Evolutionary conservation across 306 rosid genomes (phyloP).

Genomic region (Alnus rubra): DNA sequence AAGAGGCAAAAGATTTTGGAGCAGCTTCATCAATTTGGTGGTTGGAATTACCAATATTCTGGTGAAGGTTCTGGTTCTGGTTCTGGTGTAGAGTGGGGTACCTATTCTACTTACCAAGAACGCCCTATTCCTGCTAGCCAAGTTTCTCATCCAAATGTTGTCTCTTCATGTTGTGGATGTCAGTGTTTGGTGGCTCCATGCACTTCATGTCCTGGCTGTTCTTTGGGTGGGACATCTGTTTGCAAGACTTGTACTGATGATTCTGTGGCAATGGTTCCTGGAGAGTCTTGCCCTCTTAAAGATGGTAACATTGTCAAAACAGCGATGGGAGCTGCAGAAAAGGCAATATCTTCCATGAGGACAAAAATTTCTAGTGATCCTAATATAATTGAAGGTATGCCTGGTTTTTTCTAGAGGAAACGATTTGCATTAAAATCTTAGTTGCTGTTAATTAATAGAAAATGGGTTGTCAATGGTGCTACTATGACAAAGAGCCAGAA

Average conservation of each 20-base stretch:
- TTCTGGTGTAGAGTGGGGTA: slow-evolving; percentile 32
- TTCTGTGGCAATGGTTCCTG: slow-evolving; percentile 41
- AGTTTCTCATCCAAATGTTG: slow-evolving; percentile 46
- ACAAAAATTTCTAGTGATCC: slow-evolving; percentile 42
- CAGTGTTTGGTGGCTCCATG: slow-evolving; percentile 41
- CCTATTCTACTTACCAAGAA: slow-evolving; percentile 39
- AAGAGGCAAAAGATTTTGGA: slow-evolving; percentile 68
- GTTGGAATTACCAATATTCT: slow-evolving; percentile 53
- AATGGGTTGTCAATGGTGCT: slow-evolving; percentile 14
- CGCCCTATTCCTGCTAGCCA: slow-evolving; percentile 35
- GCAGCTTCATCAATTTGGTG: slow-evolving; percentile 66
- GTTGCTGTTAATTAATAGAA: slow-evolving; percentile 14
- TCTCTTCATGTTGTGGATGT: slow-evolving; percentile 49
- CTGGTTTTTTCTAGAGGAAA: slow-evolving; percentile 10
- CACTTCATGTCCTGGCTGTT: slow-evolving; percentile 43
- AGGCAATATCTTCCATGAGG: slow-evolving; percentile 63
- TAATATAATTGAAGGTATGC: slow-evolving; percentile 55
- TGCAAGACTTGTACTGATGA: slow-evolving; percentile 34
- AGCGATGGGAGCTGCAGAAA: slow-evolving; percentile 75
- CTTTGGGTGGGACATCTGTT: slow-evolving; percentile 38
- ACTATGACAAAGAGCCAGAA: slow-evolving; percentile 5
- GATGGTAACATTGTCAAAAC: slow-evolving; percentile 50
- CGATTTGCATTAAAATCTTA: slow-evolving; percentile 15
- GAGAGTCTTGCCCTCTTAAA: slow-evolving; percentile 37
- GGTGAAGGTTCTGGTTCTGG: slow-evolving; percentile 36